Base-by-base conservation (phyloP, 2,329 filamentous ascomycete genomes). In the Aphanocladium album region DNA sequence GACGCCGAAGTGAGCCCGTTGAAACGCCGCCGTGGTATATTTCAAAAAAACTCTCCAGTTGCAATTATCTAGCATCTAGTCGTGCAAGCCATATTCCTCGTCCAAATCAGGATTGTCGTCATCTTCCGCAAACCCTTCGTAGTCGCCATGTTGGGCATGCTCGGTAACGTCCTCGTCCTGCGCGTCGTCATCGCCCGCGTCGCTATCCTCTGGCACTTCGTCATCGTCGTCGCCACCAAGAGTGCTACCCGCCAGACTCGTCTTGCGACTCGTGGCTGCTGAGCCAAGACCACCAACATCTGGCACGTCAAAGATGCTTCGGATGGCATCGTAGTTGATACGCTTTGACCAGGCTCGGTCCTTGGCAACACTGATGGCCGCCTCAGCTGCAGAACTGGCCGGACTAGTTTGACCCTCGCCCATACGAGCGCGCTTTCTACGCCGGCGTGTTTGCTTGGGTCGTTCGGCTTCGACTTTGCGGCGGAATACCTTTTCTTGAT, bases 401-500 rank as follows among this genome's bases (percentile, higher is more conserved):
- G 87, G 85, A 25, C 82, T 85, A 17, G 82, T 81, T 68, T 88
- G 84, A 11, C 85, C 85, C 67, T 88, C 86, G 25, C 85, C 84
- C 67, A 87, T 86, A 19, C 83, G 75, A 1, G 84, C 82, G 65
- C 76, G 73, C 74, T 82, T 82, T 62, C 79, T 77, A 27, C 82
- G 78, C 57, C 82, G 82, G 25, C 84, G 79, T n/a, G 76, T 81
- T 60, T 80, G 82, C 75, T 81, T 89, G 60, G 79, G 82, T 65
- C 73, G 78, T 67, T 75, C 81, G 11, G 80, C 81, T 62, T 83
- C 83, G 63, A 84, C 77, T 73, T 92, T 90, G 62, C 87, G 84
- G 43, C 89, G 84, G 60, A 96, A 88, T 7, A 89, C 81, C 73
- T 95, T 96, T 62, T 90, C 86, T 70, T 97, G 92, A 70, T 96